Evolutionary conservation across 2,329 filamentous ascomycete species (phyloP).

Genomic region (Colletotrichum sp.): DNA sequence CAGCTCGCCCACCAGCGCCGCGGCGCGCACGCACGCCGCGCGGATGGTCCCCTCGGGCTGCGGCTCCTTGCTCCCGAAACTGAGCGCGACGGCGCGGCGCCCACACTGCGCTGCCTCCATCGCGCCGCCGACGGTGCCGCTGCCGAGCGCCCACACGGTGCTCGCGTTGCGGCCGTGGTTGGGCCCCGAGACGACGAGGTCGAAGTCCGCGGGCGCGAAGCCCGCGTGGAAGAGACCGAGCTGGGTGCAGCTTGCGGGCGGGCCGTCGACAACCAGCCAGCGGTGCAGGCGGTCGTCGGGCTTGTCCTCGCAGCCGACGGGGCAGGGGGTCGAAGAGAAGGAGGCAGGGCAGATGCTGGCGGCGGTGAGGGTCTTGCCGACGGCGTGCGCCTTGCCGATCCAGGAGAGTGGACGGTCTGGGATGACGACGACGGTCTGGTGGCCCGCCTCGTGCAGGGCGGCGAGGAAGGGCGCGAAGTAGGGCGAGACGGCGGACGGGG

Average conservation of each 20-base stretch:
- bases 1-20: constrained; percentile 67
- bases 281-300: constrained; percentile 45
- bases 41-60: constrained; percentile 70
- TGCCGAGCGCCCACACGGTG: constrained; percentile 61
- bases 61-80: constrained; percentile 72
- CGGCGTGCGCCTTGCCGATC: constrained; percentile 79
- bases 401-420: constrained; percentile 75
- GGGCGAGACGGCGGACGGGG: constrained; percentile 62
- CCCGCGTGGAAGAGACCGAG: constrained; percentile 62
- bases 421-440: constrained; percentile 72
- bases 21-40: constrained; percentile 61
- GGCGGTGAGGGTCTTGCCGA: constrained; percentile 63
- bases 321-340: not conserved
- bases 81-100: constrained; percentile 66
- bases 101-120: constrained; percentile 63
- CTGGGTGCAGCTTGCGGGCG: constrained; percentile 63
- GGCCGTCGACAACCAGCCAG: constrained; percentile 65
- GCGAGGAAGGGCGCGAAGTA: constrained; percentile 62
- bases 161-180: constrained; percentile 68
- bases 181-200: constrained; percentile 63
- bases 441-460: constrained; percentile 61
- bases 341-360: constrained; percentile 17
- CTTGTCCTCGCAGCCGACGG: constrained; percentile 36
- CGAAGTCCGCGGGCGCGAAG: constrained; percentile 40
- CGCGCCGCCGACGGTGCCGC: constrained; percentile 62